A percentile compares a stretch with the other conserved stretches of the same genome.
Conservation (phyloP, 2,329 filamentous ascomycete genomes). For the Diaporthe ampelina region DNA sequence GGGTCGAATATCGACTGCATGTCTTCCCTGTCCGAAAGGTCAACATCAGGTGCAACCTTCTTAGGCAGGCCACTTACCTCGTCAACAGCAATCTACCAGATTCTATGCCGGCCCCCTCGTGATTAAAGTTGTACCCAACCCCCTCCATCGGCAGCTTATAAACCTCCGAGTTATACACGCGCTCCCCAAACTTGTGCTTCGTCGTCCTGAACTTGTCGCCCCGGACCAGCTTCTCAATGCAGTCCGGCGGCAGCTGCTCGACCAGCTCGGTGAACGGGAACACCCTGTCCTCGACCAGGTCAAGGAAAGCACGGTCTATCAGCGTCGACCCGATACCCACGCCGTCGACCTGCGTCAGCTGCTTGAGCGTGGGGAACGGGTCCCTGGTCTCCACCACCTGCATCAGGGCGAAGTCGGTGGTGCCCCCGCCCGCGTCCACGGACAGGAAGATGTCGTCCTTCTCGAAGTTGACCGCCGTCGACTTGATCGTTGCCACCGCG, state of each 20-base stretch:
- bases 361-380: constrained; percentile 48
- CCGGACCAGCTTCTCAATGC: constrained; percentile 53
- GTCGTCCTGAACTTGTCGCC: constrained; percentile 55
- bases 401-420: constrained; percentile 61
- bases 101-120: constrained; percentile 55
- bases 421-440: constrained; percentile 62
- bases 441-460: constrained; percentile 58
- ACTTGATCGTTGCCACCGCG: constrained; percentile 61
- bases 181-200: constrained; percentile 61
- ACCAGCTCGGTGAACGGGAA: constrained; percentile 53
- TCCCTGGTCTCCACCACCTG: constrained; percentile 51
- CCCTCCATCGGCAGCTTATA: constrained; percentile 61
- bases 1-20: constrained; percentile 60
- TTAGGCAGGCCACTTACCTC: constrained; percentile 48
- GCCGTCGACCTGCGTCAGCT: constrained; percentile 57
- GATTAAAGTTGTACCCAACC: constrained; percentile 56
- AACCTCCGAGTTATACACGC: constrained; percentile 55
- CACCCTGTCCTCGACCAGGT: constrained; percentile 55
- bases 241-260: constrained; percentile 53
- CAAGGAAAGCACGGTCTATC: constrained; percentile 60
- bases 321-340: constrained; percentile 60
- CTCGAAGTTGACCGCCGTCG: constrained; percentile 54
- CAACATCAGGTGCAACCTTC: too few relatives aligned
- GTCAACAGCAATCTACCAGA: constrained; percentile 57
- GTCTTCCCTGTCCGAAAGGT: constrained; percentile 52